Evolutionary conservation across 208 protist species (phyloP).

Genomic region (Leishmania gerbilli): DNA sequence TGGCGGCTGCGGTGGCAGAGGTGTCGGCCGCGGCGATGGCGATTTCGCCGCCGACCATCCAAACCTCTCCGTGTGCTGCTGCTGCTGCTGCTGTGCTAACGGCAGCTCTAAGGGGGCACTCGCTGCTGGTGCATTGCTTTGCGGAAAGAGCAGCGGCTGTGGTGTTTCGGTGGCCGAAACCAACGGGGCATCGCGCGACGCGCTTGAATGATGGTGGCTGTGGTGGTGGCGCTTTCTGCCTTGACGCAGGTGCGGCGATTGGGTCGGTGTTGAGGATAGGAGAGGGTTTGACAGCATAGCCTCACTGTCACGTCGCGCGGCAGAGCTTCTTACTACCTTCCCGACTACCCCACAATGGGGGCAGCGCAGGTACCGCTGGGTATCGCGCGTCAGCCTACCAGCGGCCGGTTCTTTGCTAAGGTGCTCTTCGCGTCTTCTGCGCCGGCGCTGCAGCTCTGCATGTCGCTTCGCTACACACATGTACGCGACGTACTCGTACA

Average conservation of each 20-base stretch:
- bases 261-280: background rate
- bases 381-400: conserved; percentile 15
- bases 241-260: conserved; percentile 7
- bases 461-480: conserved; percentile 17
- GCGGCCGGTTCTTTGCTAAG: conserved; percentile 13
- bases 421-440: conserved; percentile 9
- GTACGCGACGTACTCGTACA: conserved; percentile 38
- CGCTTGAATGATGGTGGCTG: background rate
- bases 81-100: background rate
- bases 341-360: conserved; percentile 25
- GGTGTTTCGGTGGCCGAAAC: background rate
- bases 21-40: background rate
- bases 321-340: conserved; percentile 6
- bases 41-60: background rate
- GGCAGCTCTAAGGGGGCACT: conserved; percentile 4
- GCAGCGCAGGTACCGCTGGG: conserved; percentile 30
- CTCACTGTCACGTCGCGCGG: background rate
- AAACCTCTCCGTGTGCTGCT: conserved; percentile 7
- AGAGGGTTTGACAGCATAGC: background rate
- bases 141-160: background rate
- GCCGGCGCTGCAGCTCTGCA: conserved; percentile 9
- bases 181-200: background rate
- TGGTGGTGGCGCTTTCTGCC: background rate
- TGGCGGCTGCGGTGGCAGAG: background rate
- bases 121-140: conserved; percentile 2